These are phyloP conservation scores for Sporothrix brasiliensis DNA, from an alignment of 2,329 filamentous ascomycete genomes.

Conservation along the genomic window DNA sequence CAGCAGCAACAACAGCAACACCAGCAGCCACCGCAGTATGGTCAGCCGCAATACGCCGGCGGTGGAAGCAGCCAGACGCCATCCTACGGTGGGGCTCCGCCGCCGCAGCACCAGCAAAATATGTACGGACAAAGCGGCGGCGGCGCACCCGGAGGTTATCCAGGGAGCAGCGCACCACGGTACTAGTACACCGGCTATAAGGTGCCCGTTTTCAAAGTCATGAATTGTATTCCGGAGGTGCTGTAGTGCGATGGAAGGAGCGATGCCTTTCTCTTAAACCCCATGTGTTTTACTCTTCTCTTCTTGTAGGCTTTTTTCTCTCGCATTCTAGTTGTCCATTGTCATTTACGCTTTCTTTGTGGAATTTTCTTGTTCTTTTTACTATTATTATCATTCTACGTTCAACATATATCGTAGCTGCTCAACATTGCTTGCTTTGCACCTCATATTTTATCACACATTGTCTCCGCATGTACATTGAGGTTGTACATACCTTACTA, in stretches of 20 bases:
- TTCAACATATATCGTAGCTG: constrained; percentile 11
- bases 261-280: background rate
- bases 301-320: constrained; percentile 5
- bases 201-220: background rate
- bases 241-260: background rate
- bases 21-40: constrained; percentile 26
- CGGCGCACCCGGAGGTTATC: constrained; percentile 1
- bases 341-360: background rate
- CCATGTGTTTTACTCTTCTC: background rate
- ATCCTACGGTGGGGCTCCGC: constrained; percentile 19
- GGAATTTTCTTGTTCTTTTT: background rate
- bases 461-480: background rate
- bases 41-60: constrained; percentile 27
- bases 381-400: background rate
- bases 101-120: constrained; percentile 29
- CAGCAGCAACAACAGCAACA: constrained; percentile 9
- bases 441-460: too few species aligned
- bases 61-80: constrained; percentile 16
- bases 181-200: constrained; percentile 28
- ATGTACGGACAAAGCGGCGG: constrained; percentile 27
- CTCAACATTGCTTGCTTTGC: background rate
- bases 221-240: background rate
- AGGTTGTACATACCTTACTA: too few species aligned
- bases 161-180: constrained; percentile 28
- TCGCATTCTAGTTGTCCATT: background rate